Evolutionary conservation across 1,284 basidiomycete species (phyloP), one percentile per base, ranked within the genome.

Genomic region (Austropuccinia psidii): DNA sequence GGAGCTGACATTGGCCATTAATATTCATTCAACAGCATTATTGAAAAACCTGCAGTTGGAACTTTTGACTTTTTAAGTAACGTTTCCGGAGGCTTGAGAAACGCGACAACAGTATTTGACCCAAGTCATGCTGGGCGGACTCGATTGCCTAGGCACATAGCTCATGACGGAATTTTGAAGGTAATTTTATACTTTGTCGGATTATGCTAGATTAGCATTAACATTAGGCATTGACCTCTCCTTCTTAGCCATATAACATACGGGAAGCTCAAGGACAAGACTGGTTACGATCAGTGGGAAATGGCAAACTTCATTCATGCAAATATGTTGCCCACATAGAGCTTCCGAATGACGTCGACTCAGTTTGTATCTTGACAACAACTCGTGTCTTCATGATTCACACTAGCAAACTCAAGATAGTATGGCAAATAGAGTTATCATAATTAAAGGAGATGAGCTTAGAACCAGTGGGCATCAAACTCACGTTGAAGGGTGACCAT

Each of bases 101-200:
- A 99, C 79, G 98, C 96, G 0, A 98, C 96, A 0, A 98, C 93
- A 2, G 95, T 98, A 1, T 98, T 98, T 77, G 96, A 98, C 79
- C 90, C 88, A 76, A 90, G 90, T 57, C 89, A 90, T 65, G 86
- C 94, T 73, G 95, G 98, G 78, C 88, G 94, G 21, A 87, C 91
- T 29, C 86, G 96, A 77, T 82, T 93, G 85, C 95, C 96, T 33
- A 87, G 96, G 66, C 90, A 90, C 77, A 87, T 93, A 54, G 88
- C 93, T 15, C 83, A 87, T 5, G 94, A 97, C 80, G 90, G 89
- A 19, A 90, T 97, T 24, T 82, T 97, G 43, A 84, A 87, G 75
- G 91, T 92, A 80, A 80, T 89, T 83, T 19, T 6, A 37, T n/a
- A n/a, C n/a, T n/a, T n/a, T n/a, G n/a, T n/a, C n/a, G n/a, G n/a